A percentile compares a stretch with the other conserved stretches of the same genome.
Conservation (phyloP, 805 yeast species). For the Wickerhamia fluorescens region DNA sequence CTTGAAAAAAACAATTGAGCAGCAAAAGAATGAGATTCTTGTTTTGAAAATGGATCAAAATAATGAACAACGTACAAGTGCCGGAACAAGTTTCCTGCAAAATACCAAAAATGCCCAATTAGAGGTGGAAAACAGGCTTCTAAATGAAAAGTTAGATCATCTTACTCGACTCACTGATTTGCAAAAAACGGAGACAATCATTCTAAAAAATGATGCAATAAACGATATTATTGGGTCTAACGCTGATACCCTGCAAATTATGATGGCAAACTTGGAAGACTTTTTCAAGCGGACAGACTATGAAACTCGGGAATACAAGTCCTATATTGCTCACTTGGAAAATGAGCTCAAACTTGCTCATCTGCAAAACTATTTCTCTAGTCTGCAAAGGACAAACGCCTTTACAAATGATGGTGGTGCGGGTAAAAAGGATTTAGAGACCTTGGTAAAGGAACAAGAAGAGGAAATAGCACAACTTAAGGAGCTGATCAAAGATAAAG, state of each 20-base stretch:
- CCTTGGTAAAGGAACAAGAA: conserved; percentile 49
- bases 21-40: conserved; percentile 48
- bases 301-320: conserved; percentile 53
- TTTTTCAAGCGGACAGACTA: conserved; percentile 39
- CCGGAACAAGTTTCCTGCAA: too few species aligned
- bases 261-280: conserved; percentile 43
- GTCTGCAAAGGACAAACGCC: too few species aligned
- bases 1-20: conserved; percentile 53
- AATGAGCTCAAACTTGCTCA: conserved; percentile 33
- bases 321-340: conserved; percentile 56
- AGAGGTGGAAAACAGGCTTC: conserved; percentile 55
- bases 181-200: conserved; percentile 48
- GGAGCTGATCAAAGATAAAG: conserved; percentile 62
- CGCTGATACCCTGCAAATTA: conserved; percentile 30
- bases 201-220: conserved; percentile 51
- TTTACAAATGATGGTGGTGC: conserved; percentile 2
- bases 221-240: conserved; percentile 50
- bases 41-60: too few species aligned
- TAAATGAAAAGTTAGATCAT: conserved; percentile 66
- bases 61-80: conserved; percentile 15
- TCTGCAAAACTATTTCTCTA: conserved; percentile 8
- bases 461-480: conserved; percentile 59
- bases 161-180: conserved; percentile 57
- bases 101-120: conserved; percentile 16
- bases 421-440: conserved; percentile 15